Conservation (phyloP, 1,139 yeast species). For the Wickerhamomyces sp. region DNA sequence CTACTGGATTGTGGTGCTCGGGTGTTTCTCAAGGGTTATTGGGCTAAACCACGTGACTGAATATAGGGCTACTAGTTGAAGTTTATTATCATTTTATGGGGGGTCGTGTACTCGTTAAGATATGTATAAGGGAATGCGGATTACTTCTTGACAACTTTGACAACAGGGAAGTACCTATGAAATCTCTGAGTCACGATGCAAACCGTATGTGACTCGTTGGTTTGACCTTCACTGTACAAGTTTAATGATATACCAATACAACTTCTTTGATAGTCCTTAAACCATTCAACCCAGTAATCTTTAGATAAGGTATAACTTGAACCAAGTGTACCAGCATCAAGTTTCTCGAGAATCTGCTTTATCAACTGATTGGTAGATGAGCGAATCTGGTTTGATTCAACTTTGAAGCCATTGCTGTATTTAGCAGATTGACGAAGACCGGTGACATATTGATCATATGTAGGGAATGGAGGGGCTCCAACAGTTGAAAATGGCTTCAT, state of each 20-base stretch:
- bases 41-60: no score
- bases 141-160: slow-evolving; percentile 14
- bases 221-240: slow-evolving; percentile 5
- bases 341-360: slow-evolving; percentile 18
- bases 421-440: background rate
- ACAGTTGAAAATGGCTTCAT: slow-evolving; percentile 81
- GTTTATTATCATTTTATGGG: background rate
- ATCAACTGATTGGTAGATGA: slow-evolving; percentile 9
- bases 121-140: background rate
- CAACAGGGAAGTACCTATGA: slow-evolving; percentile 38
- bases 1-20: no score
- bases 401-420: background rate
- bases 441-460: slow-evolving; percentile 26
- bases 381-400: slow-evolving; percentile 3
- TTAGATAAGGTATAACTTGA: slow-evolving; percentile 24
- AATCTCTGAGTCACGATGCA: slow-evolving; percentile 26
- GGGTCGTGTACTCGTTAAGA: background rate
- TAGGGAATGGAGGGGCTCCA: slow-evolving; percentile 70
- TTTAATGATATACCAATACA: slow-evolving; percentile 16
- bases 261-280: slow-evolving; percentile 22
- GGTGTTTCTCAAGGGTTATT: no score
- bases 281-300: slow-evolving; percentile 26
- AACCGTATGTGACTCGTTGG: slow-evolving; percentile 16
- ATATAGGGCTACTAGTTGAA: no score
- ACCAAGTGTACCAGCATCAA: slow-evolving; percentile 19